These are phyloP conservation scores for Carallia pectinifolia DNA, from an alignment of 345 rosid species.

Conservation along the genomic window DNA sequence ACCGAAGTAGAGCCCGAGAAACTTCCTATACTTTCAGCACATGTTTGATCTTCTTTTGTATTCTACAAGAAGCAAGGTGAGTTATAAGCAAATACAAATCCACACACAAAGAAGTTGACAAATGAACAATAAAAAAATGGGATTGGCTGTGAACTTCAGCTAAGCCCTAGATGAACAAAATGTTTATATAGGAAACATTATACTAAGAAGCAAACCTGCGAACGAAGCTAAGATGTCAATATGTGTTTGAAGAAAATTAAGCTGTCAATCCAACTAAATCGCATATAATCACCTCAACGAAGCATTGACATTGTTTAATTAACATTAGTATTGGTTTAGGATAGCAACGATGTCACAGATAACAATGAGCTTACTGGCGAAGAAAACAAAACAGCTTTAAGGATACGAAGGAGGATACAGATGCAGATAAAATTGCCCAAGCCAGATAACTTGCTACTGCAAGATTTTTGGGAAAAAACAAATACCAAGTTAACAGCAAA, in stretches of 20 bases:
- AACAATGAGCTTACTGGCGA: background rate
- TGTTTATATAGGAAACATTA: background rate
- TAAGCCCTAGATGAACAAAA: background rate
- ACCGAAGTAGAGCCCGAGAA: background rate
- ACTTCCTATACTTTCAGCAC: background rate
- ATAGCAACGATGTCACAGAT: background rate
- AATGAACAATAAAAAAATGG: background rate
- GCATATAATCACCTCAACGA: background rate
- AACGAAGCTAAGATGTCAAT: background rate
- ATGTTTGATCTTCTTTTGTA: background rate
- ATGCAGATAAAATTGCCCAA: slow-evolving; percentile 50
- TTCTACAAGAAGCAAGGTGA: slow-evolving; percentile 13
- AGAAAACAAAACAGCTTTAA: slow-evolving; percentile 22
- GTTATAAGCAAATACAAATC: slow-evolving; percentile 2
- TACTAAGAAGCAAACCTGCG: slow-evolving; percentile 9
- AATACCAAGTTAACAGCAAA: slow-evolving; percentile 24
- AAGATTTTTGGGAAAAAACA: slow-evolving; percentile 36
- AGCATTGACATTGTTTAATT: background rate
- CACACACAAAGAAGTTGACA: background rate
- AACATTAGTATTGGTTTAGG: background rate
- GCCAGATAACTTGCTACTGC: slow-evolving; percentile 71
- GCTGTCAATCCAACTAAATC: slow-evolving; percentile 3
- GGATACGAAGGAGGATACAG: slow-evolving; percentile 98
- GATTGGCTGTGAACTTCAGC: background rate
- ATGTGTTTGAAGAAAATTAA: too few relatives aligned